Evolutionary conservation across 2,329 filamentous ascomycete species (phyloP), one percentile per base, ranked within the genome.

Genomic region (Monosporascus ibericus): DNA sequence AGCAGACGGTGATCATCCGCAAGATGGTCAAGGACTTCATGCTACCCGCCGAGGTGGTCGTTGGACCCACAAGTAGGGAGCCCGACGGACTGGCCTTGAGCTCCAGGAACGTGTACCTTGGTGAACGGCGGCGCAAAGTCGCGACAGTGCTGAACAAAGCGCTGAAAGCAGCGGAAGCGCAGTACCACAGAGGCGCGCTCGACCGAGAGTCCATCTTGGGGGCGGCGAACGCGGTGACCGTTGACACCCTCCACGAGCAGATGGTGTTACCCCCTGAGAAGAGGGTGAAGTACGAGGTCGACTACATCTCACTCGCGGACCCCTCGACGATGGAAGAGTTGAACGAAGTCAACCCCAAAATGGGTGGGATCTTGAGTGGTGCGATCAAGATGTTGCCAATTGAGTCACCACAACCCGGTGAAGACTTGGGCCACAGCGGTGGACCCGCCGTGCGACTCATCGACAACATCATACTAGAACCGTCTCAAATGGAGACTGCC

Each of bases 81-180:
- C 50, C 65, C 2, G 91, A 96, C 68, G 92, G 92, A 1, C 74
- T 99, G 55, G 94, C 94, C 2, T 79, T 96, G 70, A 96, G 92
- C 67, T 96, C 90, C 36, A 79, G 94, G 51, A 99, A 99, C 68
- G 90, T 96, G 7, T 97, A 96, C 68, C 82, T 99, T 3, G 94
- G 92, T 2, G 69, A 80, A 18, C 78, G 91, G 48, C 78, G 94
- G 58, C 82, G 92, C 25, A 74, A 73, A 3, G 81, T 88, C 14
- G 91, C 88, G 0, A 81, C 86, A 1, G 87, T 94, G 2, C 75
- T 99, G 20, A 81, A 78, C 46, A 78, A 78, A 36, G 84, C 90
- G 0, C 71, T 99, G 27, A 76, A 73, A 52, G 83, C 85, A 2
- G 90, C 90, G 0, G 88, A 92, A 65, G 72, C 74, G 8, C 76